Evolutionary conservation across 177 flowering plant genomes (phyloP), one percentile per base, ranked within the genome.

Genomic region (Vitis hybrid): DNA sequence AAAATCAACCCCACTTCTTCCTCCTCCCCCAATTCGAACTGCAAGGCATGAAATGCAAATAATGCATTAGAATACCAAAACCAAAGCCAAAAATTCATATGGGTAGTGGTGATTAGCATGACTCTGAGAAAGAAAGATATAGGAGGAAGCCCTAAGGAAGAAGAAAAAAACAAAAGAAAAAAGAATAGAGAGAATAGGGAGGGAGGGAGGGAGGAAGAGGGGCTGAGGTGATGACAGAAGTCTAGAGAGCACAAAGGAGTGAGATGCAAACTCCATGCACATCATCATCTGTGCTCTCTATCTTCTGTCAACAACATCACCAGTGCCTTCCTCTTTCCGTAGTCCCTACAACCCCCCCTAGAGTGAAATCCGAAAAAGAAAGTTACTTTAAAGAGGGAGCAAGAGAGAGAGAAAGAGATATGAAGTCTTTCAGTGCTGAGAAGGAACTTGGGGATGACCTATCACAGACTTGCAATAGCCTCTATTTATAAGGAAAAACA

Each of bases 161-260:
- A 10, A 59, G 24, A 28, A 18, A 20, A 44, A 12, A 49, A 17
- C 47, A 7, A 17, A 3, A 28, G 31, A 18, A 20, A 44, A 12
- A 28, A 17, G 15, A 7, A 17, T 28, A 28, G 31, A 28, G 31
- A 52, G 8, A 52, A 31, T 24, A 28, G 53, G 64, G 65, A 52
- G 17, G 65, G 11, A 2, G 59, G 24, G 68, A 57, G 31, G 10
- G 51, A 60, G 53, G 53, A 19, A 33, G 57, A 59, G 68, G 72
- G 61, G 31, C 49, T 69, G 71, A 78, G 78, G 80, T 79, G 87
- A 77, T 83, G 89, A 83, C 89, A 85, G 89, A 85, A 85, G 89
- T 73, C 75, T 78, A 85, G 89, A 85, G 89, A 85, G 89, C 87
- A 83, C 89, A 82, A 75, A 85, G 81, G 84, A 78, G 75, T 73